Conservation (phyloP, 2,329 filamentous ascomycete species). For the Neofusicoccum laricinum region DNA sequence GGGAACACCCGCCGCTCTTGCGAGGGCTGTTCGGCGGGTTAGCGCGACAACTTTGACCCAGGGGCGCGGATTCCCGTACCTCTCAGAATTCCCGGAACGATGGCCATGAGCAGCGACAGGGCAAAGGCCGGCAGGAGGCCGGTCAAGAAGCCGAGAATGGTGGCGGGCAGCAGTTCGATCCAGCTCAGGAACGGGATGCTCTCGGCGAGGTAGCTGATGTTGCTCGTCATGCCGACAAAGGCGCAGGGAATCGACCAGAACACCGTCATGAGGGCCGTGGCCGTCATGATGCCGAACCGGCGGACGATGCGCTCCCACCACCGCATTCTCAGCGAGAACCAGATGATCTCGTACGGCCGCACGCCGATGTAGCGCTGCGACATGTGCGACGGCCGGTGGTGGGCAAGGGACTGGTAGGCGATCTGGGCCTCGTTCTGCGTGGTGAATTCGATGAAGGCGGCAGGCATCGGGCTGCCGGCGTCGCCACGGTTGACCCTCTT, state of each 20-base stretch:
- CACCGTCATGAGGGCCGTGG: slow-evolving; percentile 74
- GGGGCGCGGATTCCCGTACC: slow-evolving; percentile 51
- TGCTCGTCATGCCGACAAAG: slow-evolving; percentile 78
- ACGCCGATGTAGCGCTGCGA: slow-evolving; percentile 86
- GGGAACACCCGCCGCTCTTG: slow-evolving; percentile 56
- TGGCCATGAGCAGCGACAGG: slow-evolving; percentile 76
- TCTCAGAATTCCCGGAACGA: slow-evolving; percentile 57
- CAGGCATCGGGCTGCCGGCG: slow-evolving; percentile 70
- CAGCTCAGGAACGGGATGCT: slow-evolving; percentile 68
- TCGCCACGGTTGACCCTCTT: slow-evolving; percentile 77
- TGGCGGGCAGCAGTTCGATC: slow-evolving; percentile 59
- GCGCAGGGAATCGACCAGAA: slow-evolving; percentile 89
- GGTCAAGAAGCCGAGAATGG: slow-evolving; percentile 66
- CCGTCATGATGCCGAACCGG: slow-evolving; percentile 60
- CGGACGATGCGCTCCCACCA: slow-evolving; percentile 91
- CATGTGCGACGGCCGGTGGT: slow-evolving; percentile 93
- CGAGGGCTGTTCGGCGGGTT: slow-evolving; percentile 59
- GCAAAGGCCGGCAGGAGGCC: slow-evolving; percentile 84
- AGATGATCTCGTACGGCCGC: slow-evolving; percentile 85
- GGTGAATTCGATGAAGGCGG: slow-evolving; percentile 97
- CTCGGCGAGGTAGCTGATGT: slow-evolving; percentile 68
- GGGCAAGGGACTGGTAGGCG: slow-evolving; percentile 88
- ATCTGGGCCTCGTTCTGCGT: slow-evolving; percentile 96
- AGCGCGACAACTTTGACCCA: slow-evolving; percentile 62
- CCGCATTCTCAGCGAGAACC: slow-evolving; percentile 93